Evolutionary conservation across 495 filamentous ascomycete species (phyloP).

Genomic region (Chaetomidium leptoderma): DNA sequence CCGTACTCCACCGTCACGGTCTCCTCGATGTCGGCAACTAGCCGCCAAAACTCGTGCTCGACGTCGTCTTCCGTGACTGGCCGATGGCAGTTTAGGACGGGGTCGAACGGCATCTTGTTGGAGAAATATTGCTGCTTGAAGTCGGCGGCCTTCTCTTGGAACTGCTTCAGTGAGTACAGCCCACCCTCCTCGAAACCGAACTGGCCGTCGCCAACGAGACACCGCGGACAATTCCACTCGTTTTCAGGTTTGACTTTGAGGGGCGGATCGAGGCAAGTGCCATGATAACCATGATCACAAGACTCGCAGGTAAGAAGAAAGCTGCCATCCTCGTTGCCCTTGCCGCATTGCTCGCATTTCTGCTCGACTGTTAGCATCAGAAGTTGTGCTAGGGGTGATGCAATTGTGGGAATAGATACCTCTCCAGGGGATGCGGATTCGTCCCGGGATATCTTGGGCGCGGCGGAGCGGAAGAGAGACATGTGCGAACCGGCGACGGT

Average conservation of each 20-base stretch:
- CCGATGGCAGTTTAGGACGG: constrained; percentile 69
- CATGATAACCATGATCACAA: constrained; percentile 87
- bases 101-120: constrained; percentile 84
- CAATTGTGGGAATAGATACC: constrained; percentile 56
- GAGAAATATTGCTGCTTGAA: constrained; percentile 95
- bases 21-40: constrained; percentile 88
- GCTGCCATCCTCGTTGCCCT: constrained; percentile 55
- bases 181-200: constrained; percentile 98
- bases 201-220: constrained; percentile 91
- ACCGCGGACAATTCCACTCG: constrained; percentile 96
- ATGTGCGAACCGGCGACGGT: constrained; percentile 95
- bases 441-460: constrained; percentile 64
- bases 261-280: constrained; percentile 80
- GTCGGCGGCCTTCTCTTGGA: constrained; percentile 90
- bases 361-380: constrained; percentile 35
- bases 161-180: constrained; percentile 90
- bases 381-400: background rate
- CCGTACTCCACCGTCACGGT: constrained; percentile 98
- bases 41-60: constrained; percentile 93
- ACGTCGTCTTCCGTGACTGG: constrained; percentile 93
- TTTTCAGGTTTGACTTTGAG: constrained; percentile 72
- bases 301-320: constrained; percentile 83
- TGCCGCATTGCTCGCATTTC: constrained; percentile 87
- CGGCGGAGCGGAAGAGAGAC: constrained; percentile 82
- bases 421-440: constrained; percentile 68